Percentiles rank a stretch among this genome's conserved stretches.
Conservation (phyloP, 768 basidiomycete species). For the Hygrophorus russula region DNA sequence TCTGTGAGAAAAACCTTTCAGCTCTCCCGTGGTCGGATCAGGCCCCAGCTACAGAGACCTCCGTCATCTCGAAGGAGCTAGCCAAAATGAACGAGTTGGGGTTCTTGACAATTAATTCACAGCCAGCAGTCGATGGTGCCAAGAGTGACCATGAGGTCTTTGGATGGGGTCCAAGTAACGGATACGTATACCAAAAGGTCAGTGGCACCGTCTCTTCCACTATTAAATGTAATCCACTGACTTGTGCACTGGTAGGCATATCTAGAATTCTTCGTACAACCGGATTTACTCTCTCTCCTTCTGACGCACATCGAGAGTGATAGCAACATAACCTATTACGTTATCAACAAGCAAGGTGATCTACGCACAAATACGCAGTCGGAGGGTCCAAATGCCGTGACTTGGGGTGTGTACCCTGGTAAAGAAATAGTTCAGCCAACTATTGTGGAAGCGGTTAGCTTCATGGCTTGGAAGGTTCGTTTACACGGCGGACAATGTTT, state of each 20-base stretch:
- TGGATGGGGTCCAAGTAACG: constrained; percentile 92
- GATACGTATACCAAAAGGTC: constrained; percentile 94
- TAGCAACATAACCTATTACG: constrained; percentile 87
- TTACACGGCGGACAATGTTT: neutral
- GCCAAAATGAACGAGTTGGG: constrained; percentile 83
- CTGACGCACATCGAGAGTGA: constrained; percentile 79
- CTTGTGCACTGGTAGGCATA: constrained; percentile 56
- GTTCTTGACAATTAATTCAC: constrained; percentile 95
- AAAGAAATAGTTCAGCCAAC: constrained; percentile 96
- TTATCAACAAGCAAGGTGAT: constrained; percentile 93
- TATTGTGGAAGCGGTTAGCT: constrained; percentile 93
- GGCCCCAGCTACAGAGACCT: constrained; percentile 74
- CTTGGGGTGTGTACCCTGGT: constrained; percentile 96
- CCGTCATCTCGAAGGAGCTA: constrained; percentile 66
- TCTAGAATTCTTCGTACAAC: constrained; percentile 88
- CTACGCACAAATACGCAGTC: constrained; percentile 89
- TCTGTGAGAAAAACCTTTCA: constrained; percentile 62
- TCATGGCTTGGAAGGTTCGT: constrained; percentile 94
- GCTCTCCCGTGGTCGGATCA: constrained; percentile 96
- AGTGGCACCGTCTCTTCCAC: constrained; percentile 1
- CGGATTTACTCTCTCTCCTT: constrained; percentile 58
- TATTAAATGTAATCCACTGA: neutral
- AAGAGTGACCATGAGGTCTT: constrained; percentile 74
- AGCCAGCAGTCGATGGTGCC: constrained; percentile 89
- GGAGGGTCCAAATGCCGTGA: constrained; percentile 96